A percentile compares a stretch with the other conserved stretches of the same genome.
Conservation (phyloP, 2,329 filamentous ascomycete species). For the Fusarium oxysporum region DNA sequence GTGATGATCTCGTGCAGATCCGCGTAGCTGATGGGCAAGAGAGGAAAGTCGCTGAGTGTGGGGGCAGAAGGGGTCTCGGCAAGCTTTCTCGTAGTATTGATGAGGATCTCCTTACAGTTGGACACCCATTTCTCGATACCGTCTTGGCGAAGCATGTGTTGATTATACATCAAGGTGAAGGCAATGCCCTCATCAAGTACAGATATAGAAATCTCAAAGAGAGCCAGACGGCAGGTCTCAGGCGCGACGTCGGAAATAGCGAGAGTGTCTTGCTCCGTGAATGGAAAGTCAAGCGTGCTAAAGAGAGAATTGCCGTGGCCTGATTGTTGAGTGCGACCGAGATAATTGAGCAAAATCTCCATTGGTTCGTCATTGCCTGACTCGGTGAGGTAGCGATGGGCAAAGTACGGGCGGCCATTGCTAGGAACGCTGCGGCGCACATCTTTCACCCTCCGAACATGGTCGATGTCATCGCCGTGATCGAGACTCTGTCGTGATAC, state of each 20-base stretch:
- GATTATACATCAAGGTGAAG: conserved; percentile 28
- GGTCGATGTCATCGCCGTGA: conserved; percentile 6
- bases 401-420: conserved; percentile 33
- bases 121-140: conserved; percentile 24
- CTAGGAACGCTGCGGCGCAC: conserved; percentile 11
- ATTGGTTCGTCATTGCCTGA: conserved; percentile 9
- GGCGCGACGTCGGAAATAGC: conserved; percentile 18
- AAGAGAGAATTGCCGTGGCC: neutral
- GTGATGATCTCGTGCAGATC: conserved; percentile 43
- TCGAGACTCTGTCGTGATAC: conserved; percentile 6
- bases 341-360: conserved; percentile 29
- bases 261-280: neutral
- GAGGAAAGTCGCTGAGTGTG: conserved; percentile 51
- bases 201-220: conserved; percentile 39
- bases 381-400: conserved; percentile 5
- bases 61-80: conserved; percentile 25
- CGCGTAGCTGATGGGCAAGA: conserved; percentile 47
- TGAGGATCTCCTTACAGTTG: conserved; percentile 16
- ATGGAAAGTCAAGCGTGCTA: neutral
- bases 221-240: conserved; percentile 18
- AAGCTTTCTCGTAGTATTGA: conserved; percentile 11
- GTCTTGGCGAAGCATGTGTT: conserved; percentile 25
- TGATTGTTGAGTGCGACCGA: conserved; percentile 22
- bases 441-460: conserved; percentile 24
- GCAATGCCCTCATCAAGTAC: neutral